Percentiles rank a stretch among this genome's conserved stretches.
These are phyloP conservation scores for Phytomonas francai DNA, from an alignment of 208 protist species.

Conservation along the genomic window DNA sequence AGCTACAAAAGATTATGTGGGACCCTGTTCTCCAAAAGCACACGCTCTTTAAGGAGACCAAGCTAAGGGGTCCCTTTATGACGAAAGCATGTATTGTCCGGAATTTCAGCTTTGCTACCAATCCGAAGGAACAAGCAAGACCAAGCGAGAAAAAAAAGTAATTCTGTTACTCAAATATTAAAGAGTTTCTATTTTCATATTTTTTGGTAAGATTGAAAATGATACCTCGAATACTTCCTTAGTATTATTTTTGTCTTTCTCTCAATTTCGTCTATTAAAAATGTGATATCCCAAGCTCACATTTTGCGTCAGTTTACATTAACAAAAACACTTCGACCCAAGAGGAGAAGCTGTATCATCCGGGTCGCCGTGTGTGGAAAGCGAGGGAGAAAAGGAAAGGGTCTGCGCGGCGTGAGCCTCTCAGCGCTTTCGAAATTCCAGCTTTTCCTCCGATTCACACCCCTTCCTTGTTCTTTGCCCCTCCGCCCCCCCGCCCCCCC, in stretches of 20 bases:
- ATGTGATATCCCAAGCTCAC: neutral
- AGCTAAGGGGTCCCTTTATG: constrained; percentile 76
- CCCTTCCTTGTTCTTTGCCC: constrained; percentile 11
- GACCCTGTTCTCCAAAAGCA: constrained; percentile 72
- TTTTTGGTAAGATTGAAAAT: constrained; percentile 1
- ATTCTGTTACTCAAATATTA: neutral
- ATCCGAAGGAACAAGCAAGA: constrained; percentile 14
- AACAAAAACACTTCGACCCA: neutral
- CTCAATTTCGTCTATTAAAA: neutral
- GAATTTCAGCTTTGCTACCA: constrained; percentile 59
- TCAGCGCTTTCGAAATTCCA: neutral
- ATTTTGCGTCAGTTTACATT: neutral
- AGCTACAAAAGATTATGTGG: constrained; percentile 68
- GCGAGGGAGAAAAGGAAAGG: neutral
- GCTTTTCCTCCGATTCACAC: neutral
- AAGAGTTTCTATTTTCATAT: neutral
- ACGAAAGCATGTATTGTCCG: constrained; percentile 54
- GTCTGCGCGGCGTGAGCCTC: neutral
- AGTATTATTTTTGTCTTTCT: neutral
- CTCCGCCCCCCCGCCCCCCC: neutral
- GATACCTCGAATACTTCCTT: neutral
- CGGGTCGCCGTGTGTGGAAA: neutral
- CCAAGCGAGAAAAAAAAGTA: constrained; percentile 6
- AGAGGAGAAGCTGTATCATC: neutral
- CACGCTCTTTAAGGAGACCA: constrained; percentile 75